Evolutionary conservation across 177 flowering plant species (phyloP).

Genomic region (Vitis hybrid): DNA sequence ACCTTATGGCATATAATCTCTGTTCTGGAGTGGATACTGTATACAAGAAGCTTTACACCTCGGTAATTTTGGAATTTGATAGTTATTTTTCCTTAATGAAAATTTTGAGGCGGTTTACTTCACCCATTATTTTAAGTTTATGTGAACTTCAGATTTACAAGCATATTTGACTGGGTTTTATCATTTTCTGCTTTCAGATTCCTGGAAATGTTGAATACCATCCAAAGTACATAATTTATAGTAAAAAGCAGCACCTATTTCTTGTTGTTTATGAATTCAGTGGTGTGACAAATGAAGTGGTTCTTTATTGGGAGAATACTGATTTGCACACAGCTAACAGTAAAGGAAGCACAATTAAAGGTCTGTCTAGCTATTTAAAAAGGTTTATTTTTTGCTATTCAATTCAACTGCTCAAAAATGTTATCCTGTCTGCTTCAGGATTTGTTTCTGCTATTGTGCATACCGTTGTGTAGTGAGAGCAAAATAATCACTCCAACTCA

Average conservation of each 20-base stretch:
- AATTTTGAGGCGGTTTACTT: neutral
- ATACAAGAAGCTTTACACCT: conserved; percentile 83
- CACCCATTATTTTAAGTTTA: neutral
- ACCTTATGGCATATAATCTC: conserved; percentile 94
- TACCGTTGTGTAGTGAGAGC: neutral
- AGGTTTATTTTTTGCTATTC: conserved; percentile 5
- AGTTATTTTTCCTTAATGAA: neutral
- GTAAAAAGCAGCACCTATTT: conserved; percentile 82
- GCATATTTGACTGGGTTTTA: neutral
- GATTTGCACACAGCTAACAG: conserved; percentile 58
- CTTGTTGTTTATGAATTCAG: conserved; percentile 82
- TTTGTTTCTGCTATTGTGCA: neutral
- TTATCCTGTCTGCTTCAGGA: too few relatives aligned
- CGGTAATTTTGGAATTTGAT: conserved; percentile 45
- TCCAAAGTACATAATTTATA: conserved; percentile 64
- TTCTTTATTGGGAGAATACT: conserved; percentile 84
- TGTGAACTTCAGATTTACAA: neutral
- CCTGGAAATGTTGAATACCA: conserved; percentile 78
- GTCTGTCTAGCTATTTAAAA: conserved; percentile 33
- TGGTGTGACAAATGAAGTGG: conserved; percentile 78
- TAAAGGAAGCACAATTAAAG: conserved; percentile 82
- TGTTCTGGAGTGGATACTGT: conserved; percentile 74
- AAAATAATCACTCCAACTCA: neutral
- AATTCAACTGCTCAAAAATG: neutral
- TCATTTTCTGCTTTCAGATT: conserved; percentile 49